Conservation (phyloP, 495 filamentous ascomycete genomes). For the Annulohypoxylon moriforme region DNA sequence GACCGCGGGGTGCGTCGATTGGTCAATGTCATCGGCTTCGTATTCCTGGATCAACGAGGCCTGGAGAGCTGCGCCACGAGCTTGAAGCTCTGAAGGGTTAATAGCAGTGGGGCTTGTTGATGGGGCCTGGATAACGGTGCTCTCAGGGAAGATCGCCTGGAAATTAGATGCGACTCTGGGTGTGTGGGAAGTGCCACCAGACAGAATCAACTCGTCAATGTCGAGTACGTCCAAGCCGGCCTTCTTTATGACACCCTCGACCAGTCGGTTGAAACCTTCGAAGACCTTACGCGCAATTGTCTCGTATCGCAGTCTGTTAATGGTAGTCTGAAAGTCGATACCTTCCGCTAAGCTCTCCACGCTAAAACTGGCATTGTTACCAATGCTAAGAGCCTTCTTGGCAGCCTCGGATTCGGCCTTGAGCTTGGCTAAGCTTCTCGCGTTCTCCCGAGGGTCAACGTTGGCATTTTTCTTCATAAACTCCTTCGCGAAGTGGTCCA, state of each 20-base stretch:
- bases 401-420: slow-evolving; percentile 90
- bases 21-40: slow-evolving; percentile 91
- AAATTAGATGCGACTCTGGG: slow-evolving; percentile 87
- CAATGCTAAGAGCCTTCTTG: slow-evolving; percentile 89
- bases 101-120: slow-evolving; percentile 79
- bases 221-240: slow-evolving; percentile 92
- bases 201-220: slow-evolving; percentile 93
- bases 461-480: slow-evolving; percentile 92
- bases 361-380: slow-evolving; percentile 87
- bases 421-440: slow-evolving; percentile 86
- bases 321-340: slow-evolving; percentile 87
- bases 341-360: slow-evolving; percentile 89
- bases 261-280: slow-evolving; percentile 83
- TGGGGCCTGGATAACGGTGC: slow-evolving; percentile 83
- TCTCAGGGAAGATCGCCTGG: slow-evolving; percentile 79
- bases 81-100: slow-evolving; percentile 91
- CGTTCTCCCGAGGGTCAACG: slow-evolving; percentile 83
- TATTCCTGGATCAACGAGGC: slow-evolving; percentile 92
- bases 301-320: slow-evolving; percentile 95
- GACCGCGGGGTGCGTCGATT: slow-evolving; percentile 94
- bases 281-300: slow-evolving; percentile 87
- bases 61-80: slow-evolving; percentile 93
- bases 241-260: slow-evolving; percentile 88
- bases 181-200: slow-evolving; percentile 92
- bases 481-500: slow-evolving; percentile 98